Conservation (phyloP, 78 protist genomes). For the Dictyostelium purpureum region DNA sequence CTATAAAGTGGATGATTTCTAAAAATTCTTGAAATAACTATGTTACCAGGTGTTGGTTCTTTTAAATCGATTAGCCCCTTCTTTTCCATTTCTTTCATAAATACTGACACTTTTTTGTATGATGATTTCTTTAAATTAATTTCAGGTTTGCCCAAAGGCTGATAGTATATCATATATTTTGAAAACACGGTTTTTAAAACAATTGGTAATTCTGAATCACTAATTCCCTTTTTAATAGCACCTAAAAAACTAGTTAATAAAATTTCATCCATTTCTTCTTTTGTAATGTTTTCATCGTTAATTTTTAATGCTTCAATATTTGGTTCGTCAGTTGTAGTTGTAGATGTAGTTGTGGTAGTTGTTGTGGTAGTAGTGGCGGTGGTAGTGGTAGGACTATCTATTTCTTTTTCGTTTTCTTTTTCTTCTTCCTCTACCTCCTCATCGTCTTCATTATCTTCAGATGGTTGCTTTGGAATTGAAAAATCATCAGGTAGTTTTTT, state of each 20-base stretch:
- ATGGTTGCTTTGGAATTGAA: neutral
- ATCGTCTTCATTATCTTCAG: neutral
- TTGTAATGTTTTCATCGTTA: neutral
- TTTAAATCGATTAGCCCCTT: neutral
- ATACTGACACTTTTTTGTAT: slow-evolving; percentile 36
- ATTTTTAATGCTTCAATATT: neutral
- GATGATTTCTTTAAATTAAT: slow-evolving; percentile 40
- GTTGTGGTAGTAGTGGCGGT: slow-evolving; percentile 11
- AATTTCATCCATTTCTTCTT: slow-evolving; percentile 47
- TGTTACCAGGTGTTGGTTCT: slow-evolving; percentile 57
- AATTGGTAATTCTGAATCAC: slow-evolving; percentile 55
- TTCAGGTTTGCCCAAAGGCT: slow-evolving; percentile 6
- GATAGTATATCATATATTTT: slow-evolving; percentile 55
- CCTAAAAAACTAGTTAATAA: slow-evolving; percentile 55
- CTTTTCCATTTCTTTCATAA: slow-evolving; percentile 41
- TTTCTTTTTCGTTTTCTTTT: neutral
- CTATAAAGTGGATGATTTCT: slow-evolving; percentile 19
- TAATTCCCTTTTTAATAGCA: slow-evolving; percentile 45
- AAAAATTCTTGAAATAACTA: slow-evolving; percentile 19
- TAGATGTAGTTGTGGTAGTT: neutral
- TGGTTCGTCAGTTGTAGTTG: neutral
- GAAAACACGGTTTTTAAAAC: slow-evolving; percentile 45
- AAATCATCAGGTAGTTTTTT: slow-evolving; percentile 25
- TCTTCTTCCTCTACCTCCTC: neutral
- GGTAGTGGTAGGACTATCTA: neutral